Conservation (phyloP, 1,284 basidiomycete species). For the Moesziomyces sp. region DNA sequence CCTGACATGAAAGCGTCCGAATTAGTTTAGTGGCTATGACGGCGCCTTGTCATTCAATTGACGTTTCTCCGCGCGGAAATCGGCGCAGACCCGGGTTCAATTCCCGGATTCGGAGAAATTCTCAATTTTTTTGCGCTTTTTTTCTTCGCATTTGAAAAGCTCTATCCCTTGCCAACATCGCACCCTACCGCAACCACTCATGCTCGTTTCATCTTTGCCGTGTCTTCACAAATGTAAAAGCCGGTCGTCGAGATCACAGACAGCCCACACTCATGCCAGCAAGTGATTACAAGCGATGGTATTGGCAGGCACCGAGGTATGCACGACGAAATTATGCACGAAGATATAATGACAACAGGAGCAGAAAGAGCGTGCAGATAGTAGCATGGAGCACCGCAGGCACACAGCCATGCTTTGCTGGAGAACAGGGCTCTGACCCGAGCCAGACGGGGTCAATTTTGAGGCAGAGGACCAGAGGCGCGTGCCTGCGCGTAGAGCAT, state of each 20-base stretch:
- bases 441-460: conserved; percentile 10
- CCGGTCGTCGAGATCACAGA: too few species aligned
- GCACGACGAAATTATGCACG: conserved; percentile 26
- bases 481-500: conserved; percentile 39
- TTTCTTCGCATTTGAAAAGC: not conserved
- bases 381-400: not conserved
- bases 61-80: conserved; percentile 28
- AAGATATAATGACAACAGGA: conserved; percentile 4
- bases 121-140: conserved; percentile 2
- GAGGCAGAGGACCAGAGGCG: conserved; percentile 22
- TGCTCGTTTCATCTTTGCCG: not conserved
- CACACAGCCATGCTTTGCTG: not conserved
- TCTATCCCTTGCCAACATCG: conserved; percentile 1
- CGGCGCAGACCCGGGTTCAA: conserved; percentile 60
- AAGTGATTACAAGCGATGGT: conserved; percentile 18
- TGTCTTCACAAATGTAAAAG: too few species aligned
- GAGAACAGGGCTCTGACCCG: not conserved
- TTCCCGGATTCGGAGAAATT: conserved; percentile 53
- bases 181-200: not conserved
- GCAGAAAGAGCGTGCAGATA: not conserved
- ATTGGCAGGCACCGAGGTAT: conserved; percentile 28
- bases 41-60: conserved; percentile 52
- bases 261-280: too few species aligned
- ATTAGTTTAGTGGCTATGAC: conserved; percentile 62
- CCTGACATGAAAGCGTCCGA: conserved; percentile 23